Base-by-base conservation (phyloP, 495 filamentous ascomycete genomes). In the Talaromyces ruber region DNA sequence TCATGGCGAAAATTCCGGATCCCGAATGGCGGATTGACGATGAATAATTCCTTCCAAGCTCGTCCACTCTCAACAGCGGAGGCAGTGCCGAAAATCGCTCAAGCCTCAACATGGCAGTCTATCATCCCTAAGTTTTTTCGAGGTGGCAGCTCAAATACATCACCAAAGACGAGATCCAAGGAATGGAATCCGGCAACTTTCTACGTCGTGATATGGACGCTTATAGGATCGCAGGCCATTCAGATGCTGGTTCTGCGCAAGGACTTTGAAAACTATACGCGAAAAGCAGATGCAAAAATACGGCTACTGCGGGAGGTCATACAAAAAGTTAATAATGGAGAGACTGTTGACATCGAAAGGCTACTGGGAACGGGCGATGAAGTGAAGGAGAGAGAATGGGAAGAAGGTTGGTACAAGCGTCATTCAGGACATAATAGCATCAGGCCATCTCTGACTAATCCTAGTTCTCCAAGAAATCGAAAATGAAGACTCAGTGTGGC, bases 191-290 rank as follows among this genome's bases (percentile, higher is more conserved):
- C 94, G 1, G 90, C 90, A 14, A 97, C 90, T 1, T 92, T 92
- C 67, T 97, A 88, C 77, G 94, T 99, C 66, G 76, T 90, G 68
- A 92, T 97, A 59, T 92, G 91, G 67, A 79, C 97, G 45, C 81
- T 97, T 63, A 93, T 97, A 65, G 95, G 94, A 2, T 95, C 90
- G 62, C 93, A 97, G 74, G 87, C 92, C 12, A 96, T 99, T 65
- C 88, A 97, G 63, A 87, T 93, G 82, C 88, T 99, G 62, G 79
- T 85, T 6, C 70, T 98, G 64, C 88, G 84, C 71, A 89, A 88
- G 60, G 86, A 93, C 14, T 90, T 85, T 67, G 77, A 79, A 9
- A 82, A 83, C 2, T 93, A 89, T 64, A 84, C 76, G 64, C 85
- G 92, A 54, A 84, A 84, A 59, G 84, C 90, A 43, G 90, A 96